phyloP scores from a whole-genome alignment of 306 rosid species.

The Medicago lupulina region DNA sequence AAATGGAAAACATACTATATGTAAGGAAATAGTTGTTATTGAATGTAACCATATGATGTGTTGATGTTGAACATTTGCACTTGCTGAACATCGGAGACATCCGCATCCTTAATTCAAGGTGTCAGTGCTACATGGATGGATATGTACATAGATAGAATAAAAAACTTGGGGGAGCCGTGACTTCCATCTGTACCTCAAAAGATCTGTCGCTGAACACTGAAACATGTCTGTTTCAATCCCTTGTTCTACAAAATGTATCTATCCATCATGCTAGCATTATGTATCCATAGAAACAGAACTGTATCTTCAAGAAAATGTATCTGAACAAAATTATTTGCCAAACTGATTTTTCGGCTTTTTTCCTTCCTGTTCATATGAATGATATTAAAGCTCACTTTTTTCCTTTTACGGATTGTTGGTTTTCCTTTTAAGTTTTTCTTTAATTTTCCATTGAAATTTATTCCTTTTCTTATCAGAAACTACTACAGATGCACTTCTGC shows the following conservation, averaged over 20 bases:
- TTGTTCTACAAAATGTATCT: conserved; percentile 10
- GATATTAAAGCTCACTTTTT: background rate
- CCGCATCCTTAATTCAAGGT: background rate
- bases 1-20: too few species aligned
- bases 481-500: conserved; percentile 99
- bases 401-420: background rate
- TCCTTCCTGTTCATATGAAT: background rate
- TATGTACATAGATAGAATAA: background rate
- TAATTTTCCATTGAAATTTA: conserved; percentile 25
- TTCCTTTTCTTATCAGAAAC: conserved; percentile 66
- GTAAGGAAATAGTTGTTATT: too few species aligned
- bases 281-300: background rate
- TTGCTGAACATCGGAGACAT: too few species aligned
- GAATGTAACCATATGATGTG: background rate
- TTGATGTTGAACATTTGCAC: background rate
- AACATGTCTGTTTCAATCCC: background rate
- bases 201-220: background rate
- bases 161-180: background rate
- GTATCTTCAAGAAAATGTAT: background rate
- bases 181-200: background rate
- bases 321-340: background rate
- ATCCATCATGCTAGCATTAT: background rate
- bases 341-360: background rate
- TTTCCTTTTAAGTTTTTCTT: conserved; percentile 14
- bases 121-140: background rate